Base-by-base conservation (phyloP, 139 green algal species). In the Chlorella sp. region DNA sequence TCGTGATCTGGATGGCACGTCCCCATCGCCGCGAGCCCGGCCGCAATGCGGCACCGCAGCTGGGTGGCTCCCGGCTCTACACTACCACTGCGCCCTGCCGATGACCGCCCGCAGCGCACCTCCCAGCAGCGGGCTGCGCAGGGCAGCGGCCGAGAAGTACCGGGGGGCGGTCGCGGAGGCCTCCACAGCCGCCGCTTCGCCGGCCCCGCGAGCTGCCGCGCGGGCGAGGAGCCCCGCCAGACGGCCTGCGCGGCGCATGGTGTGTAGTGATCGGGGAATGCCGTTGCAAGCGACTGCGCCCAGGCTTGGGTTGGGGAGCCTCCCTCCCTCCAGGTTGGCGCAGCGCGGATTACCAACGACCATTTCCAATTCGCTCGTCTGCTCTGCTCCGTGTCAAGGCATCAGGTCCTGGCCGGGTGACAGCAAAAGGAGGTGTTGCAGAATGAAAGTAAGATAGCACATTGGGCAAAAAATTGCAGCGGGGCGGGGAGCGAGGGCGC, bases 151-250 rank as follows among this genome's bases (percentile, higher is more conserved):
- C 26, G 26, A 60, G 36, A 82, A 72, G 60, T 60, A 60, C 20
- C 76, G 76, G 38, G 76, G 76, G 15, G 25, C 76, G 38, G 63
- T 12, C 1, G 17, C 60, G 51, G 26, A 36, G 32, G 38, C 28
- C 32, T 47, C 80, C 21, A 51, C 55, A 16, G 44, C 51, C 38
- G 80, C 55, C 17, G 28, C 30, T 17, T 17, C 38, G 30, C 36
- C 38, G 38, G 25, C 44, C 64, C 79, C n/a, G 60, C 60, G 78
- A n/a, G 30, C 17, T 65, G n/a, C 26, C 64, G 79, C 63, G 51
- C 79, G 68, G 64, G 79, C 64, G n/a, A 75, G 41, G 62, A 74
- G 78, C n/a, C 79, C 79, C 44, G 75, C 41, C 28, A 84, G 74
- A 30, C 51, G 47, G 28, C 47, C 74, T 20, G 74, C 64, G 47